phyloP scores from a whole-genome alignment of 2,329 filamentous ascomycete genomes.

The Phialophora chinensis region DNA sequence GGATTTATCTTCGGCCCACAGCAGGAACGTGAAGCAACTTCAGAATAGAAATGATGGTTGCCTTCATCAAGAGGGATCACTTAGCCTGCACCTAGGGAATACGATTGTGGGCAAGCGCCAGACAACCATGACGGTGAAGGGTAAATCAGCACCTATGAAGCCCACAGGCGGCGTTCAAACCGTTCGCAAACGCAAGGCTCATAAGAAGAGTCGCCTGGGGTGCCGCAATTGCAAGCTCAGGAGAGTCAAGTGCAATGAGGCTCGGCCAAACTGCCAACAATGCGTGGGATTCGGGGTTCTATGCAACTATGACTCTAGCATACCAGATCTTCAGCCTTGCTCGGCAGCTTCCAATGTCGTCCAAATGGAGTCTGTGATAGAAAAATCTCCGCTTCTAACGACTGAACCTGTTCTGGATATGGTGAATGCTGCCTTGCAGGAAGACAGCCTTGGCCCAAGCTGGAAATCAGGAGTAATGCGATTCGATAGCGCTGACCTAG shows the following conservation, averaged over 20 bases:
- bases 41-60: neutral
- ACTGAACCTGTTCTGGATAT: slow-evolving; percentile 16
- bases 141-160: neutral
- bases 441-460: neutral
- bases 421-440: slow-evolving; percentile 14
- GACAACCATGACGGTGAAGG: slow-evolving; percentile 8
- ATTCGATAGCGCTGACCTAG: slow-evolving; percentile 24
- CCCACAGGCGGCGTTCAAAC: neutral
- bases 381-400: slow-evolving; percentile 15
- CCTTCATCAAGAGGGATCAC: neutral
- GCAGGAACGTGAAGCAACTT: neutral
- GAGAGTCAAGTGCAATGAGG: slow-evolving; percentile 60
- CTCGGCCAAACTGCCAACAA: slow-evolving; percentile 51
- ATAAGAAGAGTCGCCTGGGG: slow-evolving; percentile 53
- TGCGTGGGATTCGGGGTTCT: slow-evolving; percentile 54
- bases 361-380: neutral
- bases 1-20: neutral
- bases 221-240: slow-evolving; percentile 61
- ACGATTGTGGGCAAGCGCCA: neutral
- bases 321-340: slow-evolving; percentile 38
- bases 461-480: slow-evolving; percentile 6
- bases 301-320: slow-evolving; percentile 53
- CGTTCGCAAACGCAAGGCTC: slow-evolving; percentile 27
- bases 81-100: neutral
- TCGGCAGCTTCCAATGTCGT: slow-evolving; percentile 33